Base-by-base conservation (phyloP, 345 rosid genomes). In the Excoecaria agallocha region DNA sequence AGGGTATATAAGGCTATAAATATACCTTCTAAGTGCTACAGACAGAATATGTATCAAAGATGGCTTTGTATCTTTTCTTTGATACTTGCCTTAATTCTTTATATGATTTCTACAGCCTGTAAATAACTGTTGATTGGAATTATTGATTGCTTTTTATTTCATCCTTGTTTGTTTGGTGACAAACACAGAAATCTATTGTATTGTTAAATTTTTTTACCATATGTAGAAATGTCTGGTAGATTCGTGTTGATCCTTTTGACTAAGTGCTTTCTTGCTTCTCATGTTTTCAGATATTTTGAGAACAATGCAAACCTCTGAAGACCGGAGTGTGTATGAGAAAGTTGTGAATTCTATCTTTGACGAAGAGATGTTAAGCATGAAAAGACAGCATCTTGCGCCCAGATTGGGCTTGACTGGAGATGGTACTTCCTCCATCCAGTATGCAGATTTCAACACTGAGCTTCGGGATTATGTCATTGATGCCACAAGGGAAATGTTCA, bases 281-380 rank as follows among this genome's bases (percentile, higher is more conserved):
- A 24, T 69, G 62, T 84, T 22, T 83, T 76, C 91, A 94, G 98
- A 87, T 79, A 86, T 88, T 77, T 84, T 94, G 59, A 83, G 87
- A 67, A 88, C 89, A 63, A 94, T 94, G 98, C 88, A 88, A 71
- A 85, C 87, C 72, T 88, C 97, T 11, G 98, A 94, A 83, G 97
- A 94, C 77, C 85, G 90, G 74, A 87, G 87, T 75, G 87, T 90
- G 49, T 92, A 94, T 81, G 95, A 92, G 65, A 94, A 87, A 89
- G 89, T 94, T 65, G 86, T 94, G 66, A 87, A 84, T 85, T 88
- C 90, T 68, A 81, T 94, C 79, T 94, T 94, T 83, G 92, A 92
- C 73, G 89, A 87, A 79, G 93, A 89, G 77, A 83, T 84, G 67
- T 75, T 87, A 69, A 76, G 80, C 84, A 77, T 71, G 77, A 87